Evolutionary conservation across 1,284 basidiomycete genomes (phyloP).

Genomic region (Fomitiporia mediterranea): DNA sequence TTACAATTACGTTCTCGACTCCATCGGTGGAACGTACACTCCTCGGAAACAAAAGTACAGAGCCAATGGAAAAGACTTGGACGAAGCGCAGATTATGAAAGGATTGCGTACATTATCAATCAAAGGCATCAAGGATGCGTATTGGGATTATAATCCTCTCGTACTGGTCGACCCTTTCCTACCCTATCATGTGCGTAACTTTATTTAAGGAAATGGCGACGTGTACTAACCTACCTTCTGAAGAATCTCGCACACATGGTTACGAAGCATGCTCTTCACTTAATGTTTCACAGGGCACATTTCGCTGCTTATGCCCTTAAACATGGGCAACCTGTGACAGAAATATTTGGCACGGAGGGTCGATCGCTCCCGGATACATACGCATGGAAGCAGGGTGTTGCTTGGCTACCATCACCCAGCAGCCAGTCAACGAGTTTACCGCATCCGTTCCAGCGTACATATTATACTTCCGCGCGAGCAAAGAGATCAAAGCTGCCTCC

Average conservation of each 20-base stretch:
- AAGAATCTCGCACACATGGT: slow-evolving; percentile 21
- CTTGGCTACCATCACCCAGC: neutral
- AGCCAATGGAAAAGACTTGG: neutral
- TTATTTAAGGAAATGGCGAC: too few species aligned
- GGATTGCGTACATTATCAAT: neutral
- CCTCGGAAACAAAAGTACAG: neutral
- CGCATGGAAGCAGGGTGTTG: too few species aligned
- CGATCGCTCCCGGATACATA: neutral
- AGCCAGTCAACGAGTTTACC: neutral
- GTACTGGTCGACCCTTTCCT: slow-evolving; percentile 21
- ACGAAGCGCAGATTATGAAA: neutral
- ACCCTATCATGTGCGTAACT: slow-evolving; percentile 18
- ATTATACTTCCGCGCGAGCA: neutral
- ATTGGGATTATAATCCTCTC: slow-evolving; percentile 18
- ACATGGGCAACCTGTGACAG: slow-evolving; percentile 12
- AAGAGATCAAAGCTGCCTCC: neutral
- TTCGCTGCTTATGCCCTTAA: slow-evolving; percentile 7
- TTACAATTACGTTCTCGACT: neutral
- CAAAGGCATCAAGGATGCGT: neutral
- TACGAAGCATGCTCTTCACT: slow-evolving; percentile 7
- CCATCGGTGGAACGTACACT: neutral
- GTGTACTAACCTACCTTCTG: too few species aligned
- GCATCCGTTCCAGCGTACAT: neutral
- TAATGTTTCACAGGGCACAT: slow-evolving; percentile 3
- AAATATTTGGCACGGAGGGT: slow-evolving; percentile 7